Conservation (phyloP, 441 rosid species). For the Brassica balearica region DNA sequence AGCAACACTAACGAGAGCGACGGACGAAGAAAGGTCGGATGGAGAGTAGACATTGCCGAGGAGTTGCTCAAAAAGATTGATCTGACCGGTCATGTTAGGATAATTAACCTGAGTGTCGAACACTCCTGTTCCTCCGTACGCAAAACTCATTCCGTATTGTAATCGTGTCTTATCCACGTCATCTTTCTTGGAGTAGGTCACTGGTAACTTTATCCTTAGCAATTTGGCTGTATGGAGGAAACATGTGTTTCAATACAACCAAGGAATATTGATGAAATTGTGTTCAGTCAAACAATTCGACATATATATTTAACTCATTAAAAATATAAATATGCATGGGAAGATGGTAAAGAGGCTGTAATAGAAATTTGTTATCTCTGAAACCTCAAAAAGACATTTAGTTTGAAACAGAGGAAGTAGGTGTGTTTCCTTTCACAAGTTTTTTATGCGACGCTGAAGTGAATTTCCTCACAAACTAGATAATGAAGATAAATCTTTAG, state of each 20-base stretch:
- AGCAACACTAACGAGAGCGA: slow-evolving; percentile 57
- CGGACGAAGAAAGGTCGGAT: slow-evolving; percentile 45
- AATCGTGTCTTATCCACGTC: slow-evolving; percentile 35
- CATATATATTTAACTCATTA: neutral
- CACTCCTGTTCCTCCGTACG: slow-evolving; percentile 83
- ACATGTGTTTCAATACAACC: neutral
- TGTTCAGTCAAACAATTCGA: neutral
- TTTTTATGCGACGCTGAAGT: neutral
- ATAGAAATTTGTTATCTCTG: neutral
- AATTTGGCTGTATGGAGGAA: slow-evolving; percentile 32
- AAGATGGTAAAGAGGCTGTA: neutral
- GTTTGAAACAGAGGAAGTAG: neutral
- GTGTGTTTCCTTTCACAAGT: neutral
- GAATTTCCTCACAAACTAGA: neutral
- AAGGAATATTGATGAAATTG: neutral
- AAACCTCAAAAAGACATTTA: neutral
- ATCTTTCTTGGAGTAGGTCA: slow-evolving; percentile 60
- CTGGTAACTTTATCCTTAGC: slow-evolving; percentile 57
- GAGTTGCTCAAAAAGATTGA: slow-evolving; percentile 53
- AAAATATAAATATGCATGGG: neutral
- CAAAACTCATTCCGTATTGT: slow-evolving; percentile 73
- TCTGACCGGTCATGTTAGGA: slow-evolving; percentile 83
- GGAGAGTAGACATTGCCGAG: slow-evolving; percentile 49
- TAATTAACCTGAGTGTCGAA: slow-evolving; percentile 45
- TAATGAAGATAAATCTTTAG: neutral